Percentiles rank a stretch among this genome's conserved stretches.
Conservation (phyloP, 2,329 filamentous ascomycete genomes). For the Dothiorella sarmentorum region DNA sequence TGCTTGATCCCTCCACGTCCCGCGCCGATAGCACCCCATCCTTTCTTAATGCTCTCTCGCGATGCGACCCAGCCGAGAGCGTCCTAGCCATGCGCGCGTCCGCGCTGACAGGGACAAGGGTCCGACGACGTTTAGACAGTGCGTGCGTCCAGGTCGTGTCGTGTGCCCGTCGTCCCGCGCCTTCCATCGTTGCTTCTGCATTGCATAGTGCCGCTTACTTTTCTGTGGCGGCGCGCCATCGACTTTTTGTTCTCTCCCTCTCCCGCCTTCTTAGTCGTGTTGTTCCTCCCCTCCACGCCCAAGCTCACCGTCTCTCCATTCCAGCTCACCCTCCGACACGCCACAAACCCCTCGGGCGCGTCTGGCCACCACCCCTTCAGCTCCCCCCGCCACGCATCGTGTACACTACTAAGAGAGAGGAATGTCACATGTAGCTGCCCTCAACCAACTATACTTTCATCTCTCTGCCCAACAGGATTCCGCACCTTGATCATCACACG, state of each 20-base stretch:
- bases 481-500: not conserved
- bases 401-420: not conserved
- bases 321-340: not conserved
- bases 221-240: conserved; percentile 1
- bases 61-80: conserved; percentile 6
- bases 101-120: not conserved
- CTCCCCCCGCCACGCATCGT: conserved; percentile 1
- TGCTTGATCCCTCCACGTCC: conserved; percentile 2
- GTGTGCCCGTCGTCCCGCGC: conserved; percentile 2
- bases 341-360: not conserved
- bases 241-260: not conserved
- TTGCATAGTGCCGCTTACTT: conserved; percentile 17
- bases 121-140: no score
- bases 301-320: conserved; percentile 2
- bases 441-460: not conserved
- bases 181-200: conserved; percentile 9
- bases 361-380: conserved; percentile 1
- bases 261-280: not conserved
- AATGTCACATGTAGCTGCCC: not conserved
- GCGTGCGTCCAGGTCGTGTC: conserved; percentile 8
- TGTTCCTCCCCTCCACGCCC: not conserved
- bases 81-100: not conserved
- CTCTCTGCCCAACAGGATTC: conserved; percentile 3
- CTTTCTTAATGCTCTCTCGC: not conserved
- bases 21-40: not conserved